These are phyloP conservation scores for Ascodesmis nigricans DNA, from an alignment of 495 filamentous ascomycete genomes.

Conservation along the genomic window DNA sequence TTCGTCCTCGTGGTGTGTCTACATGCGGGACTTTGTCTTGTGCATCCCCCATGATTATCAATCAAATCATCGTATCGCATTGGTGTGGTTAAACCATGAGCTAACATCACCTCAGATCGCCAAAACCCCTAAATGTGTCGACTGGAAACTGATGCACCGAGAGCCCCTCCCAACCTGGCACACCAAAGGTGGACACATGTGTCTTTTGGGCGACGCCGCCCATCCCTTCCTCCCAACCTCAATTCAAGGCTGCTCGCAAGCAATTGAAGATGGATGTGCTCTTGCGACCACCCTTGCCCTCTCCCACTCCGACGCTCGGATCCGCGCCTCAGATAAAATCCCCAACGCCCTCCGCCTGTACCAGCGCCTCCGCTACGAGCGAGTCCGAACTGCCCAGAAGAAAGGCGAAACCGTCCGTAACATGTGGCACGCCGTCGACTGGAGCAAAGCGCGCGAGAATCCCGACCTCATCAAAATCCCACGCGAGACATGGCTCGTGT, in stretches of 20 bases:
- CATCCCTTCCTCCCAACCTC: constrained; percentile 54
- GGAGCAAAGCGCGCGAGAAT: constrained; percentile 33
- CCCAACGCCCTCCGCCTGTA: constrained; percentile 28
- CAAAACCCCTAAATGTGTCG: constrained; percentile 31
- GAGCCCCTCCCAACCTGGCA: constrained; percentile 47
- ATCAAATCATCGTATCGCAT: too few species aligned
- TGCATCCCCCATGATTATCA: too few species aligned
- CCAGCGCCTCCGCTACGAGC: constrained; percentile 31
- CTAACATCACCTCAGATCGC: too few species aligned
- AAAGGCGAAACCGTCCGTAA: constrained; percentile 36
- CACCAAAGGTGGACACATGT: constrained; percentile 34
- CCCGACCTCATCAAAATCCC: constrained; percentile 34
- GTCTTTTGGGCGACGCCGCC: constrained; percentile 44
- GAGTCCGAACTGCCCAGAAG: constrained; percentile 34
- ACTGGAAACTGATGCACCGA: constrained; percentile 52
- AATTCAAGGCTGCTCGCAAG: constrained; percentile 48
- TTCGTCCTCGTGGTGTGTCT: constrained; percentile 31
- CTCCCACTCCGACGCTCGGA: constrained; percentile 8
- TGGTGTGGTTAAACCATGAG: too few species aligned
- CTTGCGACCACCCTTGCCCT: constrained; percentile 39
- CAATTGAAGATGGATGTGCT: constrained; percentile 49
- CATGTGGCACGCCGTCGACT: constrained; percentile 40
- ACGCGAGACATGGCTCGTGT: constrained; percentile 37
- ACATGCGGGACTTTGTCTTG: background rate
- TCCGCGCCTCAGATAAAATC: constrained; percentile 21